phyloP scores from a whole-genome alignment of 192 early-diverging fungal species.

The Coemansia sp. region DNA sequence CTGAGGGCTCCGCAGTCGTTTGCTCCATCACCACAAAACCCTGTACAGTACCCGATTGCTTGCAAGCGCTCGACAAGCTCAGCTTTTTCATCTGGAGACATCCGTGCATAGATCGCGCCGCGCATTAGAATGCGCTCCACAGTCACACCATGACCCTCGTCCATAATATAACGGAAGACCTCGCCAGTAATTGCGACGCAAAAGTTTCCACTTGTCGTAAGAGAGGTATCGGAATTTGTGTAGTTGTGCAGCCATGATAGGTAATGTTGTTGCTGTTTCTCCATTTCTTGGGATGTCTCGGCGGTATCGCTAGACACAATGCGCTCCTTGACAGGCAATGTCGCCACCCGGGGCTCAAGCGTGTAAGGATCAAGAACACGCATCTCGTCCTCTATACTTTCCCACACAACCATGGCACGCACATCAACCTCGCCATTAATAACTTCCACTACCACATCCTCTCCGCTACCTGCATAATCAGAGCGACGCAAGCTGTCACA shows the following conservation, averaged over 20 bases:
- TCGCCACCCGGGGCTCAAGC: constrained; percentile 47
- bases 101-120: constrained; percentile 90
- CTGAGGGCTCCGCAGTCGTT: constrained; percentile 98
- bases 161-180: constrained; percentile 93
- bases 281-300: constrained; percentile 46
- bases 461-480: not conserved
- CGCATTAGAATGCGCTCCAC: constrained; percentile 83
- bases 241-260: constrained; percentile 44
- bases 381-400: constrained; percentile 60
- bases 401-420: constrained; percentile 56
- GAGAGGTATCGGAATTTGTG: constrained; percentile 33
- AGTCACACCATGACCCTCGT: constrained; percentile 62
- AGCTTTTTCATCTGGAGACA: constrained; percentile 99
- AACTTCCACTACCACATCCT: not conserved
- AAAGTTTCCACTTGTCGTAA: constrained; percentile 60
- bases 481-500: constrained; percentile 6
- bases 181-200: constrained; percentile 93
- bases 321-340: constrained; percentile 27
- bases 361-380: constrained; percentile 59
- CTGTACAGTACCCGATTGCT: constrained; percentile 86
- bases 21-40: constrained; percentile 99
- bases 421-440: constrained; percentile 10
- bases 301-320: constrained; percentile 39
- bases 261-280: constrained; percentile 49
- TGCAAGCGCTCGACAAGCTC: constrained; percentile 89